These are phyloP conservation scores for Aureobasidium sp. DNA, from an alignment of 2,329 filamentous ascomycete genomes.

Conservation along the genomic window DNA sequence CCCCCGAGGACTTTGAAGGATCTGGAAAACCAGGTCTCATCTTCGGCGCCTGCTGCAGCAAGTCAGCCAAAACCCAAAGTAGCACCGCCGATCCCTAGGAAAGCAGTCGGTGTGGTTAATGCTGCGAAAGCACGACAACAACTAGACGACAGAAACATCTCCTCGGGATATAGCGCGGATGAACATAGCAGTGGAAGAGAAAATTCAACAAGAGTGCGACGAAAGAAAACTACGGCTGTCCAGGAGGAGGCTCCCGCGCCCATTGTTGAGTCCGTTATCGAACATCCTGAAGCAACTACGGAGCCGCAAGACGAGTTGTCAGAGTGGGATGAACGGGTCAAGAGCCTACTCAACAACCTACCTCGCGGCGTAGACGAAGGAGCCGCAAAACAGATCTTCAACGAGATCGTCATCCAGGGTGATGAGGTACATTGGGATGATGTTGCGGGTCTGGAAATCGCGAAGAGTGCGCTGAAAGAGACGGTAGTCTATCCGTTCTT, in stretches of 20 bases:
- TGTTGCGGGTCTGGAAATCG: slow-evolving; percentile 80
- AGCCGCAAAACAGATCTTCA: slow-evolving; percentile 85
- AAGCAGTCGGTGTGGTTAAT: slow-evolving; percentile 29
- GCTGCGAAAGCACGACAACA: slow-evolving; percentile 26
- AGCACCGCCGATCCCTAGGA: slow-evolving; percentile 26
- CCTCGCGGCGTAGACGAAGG: slow-evolving; percentile 73
- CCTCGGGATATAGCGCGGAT: slow-evolving; percentile 13
- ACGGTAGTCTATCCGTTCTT: slow-evolving; percentile 96
- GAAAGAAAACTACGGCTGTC: slow-evolving; percentile 25
- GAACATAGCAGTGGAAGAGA: slow-evolving; percentile 15
- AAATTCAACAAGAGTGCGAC: slow-evolving; percentile 28
- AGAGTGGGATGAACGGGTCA: slow-evolving; percentile 55
- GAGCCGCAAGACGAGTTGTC: slow-evolving; percentile 29
- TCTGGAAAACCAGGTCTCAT: neutral
- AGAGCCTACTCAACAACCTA: slow-evolving; percentile 63
- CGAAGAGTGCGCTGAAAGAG: slow-evolving; percentile 87
- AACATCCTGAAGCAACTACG: neutral
- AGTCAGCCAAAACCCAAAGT: neutral
- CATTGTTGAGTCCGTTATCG: neutral
- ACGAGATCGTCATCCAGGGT: slow-evolving; percentile 89
- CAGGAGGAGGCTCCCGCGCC: neutral
- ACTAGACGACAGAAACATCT: slow-evolving; percentile 22
- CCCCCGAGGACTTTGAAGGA: slow-evolving; percentile 18
- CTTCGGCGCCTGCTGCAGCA: slow-evolving; percentile 2
- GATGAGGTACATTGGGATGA: slow-evolving; percentile 94